These are phyloP conservation scores for Candida dajiaensis DNA, from an alignment of 805 yeast genomes.

Conservation along the genomic window DNA sequence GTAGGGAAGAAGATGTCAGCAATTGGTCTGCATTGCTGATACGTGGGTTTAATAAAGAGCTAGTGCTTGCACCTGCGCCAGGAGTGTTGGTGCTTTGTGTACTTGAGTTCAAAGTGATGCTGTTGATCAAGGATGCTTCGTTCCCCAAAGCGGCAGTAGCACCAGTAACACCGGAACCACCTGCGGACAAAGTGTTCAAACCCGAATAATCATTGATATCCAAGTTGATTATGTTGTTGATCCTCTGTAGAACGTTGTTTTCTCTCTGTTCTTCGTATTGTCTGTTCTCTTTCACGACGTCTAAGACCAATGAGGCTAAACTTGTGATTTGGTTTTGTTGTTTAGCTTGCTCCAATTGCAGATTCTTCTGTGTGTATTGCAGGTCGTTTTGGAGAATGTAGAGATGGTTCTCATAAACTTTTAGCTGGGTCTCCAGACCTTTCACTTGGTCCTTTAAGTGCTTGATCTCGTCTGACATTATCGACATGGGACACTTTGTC, in stretches of 20 bases:
- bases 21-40: slow-evolving; percentile 14
- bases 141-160: slow-evolving; percentile 9
- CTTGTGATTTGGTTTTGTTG: slow-evolving; percentile 20
- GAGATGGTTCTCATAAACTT: slow-evolving; percentile 20
- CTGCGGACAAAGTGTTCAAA: slow-evolving; percentile 7
- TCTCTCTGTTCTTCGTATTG: slow-evolving; percentile 21
- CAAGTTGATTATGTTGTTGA: slow-evolving; percentile 16
- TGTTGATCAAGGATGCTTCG: slow-evolving; percentile 17
- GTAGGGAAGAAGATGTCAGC: slow-evolving; percentile 13
- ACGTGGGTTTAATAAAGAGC: slow-evolving; percentile 13
- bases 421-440: slow-evolving; percentile 18
- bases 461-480: slow-evolving; percentile 16
- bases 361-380: slow-evolving; percentile 20
- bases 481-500: background rate
- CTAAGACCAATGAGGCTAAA: slow-evolving; percentile 19
- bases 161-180: slow-evolving; percentile 1
- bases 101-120: slow-evolving; percentile 18
- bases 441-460: slow-evolving; percentile 22
- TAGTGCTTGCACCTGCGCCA: slow-evolving; percentile 5
- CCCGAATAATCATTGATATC: slow-evolving; percentile 16
- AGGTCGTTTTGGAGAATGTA: slow-evolving; percentile 20
- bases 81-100: background rate
- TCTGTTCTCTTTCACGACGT: slow-evolving; percentile 21
- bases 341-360: slow-evolving; percentile 21
- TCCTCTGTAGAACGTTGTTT: slow-evolving; percentile 16